Base-by-base conservation (phyloP, 768 basidiomycete species). In the Neoboletus magnificus region DNA sequence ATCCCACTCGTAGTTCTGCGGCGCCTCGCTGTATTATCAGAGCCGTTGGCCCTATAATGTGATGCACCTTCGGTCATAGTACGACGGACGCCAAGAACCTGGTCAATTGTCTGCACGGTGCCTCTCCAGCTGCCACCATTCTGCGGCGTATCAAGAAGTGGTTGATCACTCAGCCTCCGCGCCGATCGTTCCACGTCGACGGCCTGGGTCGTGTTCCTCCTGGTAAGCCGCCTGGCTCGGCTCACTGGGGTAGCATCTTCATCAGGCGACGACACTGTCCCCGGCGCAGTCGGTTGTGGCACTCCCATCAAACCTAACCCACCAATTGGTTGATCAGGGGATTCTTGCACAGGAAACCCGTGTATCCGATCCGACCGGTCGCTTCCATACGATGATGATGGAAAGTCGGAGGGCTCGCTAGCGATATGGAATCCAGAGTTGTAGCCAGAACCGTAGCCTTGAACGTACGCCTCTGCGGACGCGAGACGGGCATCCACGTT, bases 381-480 rank as follows among this genome's bases (percentile, higher is more conserved):
- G 22, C 60, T 64, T 18, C 60, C 61, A 12, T 64, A 57, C 37
- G 62, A 60, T 7, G 71, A 63, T 1, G 70, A 52, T 5, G 51
- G 50, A 37, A 61, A 64, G 2, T 50, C 9, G 6, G 48, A 1
- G 1, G 66, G 56, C 16, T 60, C 67, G 41, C 50, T 66, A 29
- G 50, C 46, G 3, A 71, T 52, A 9, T 62, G 63, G 23, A 71
- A 56, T 3, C 70, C 70, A 0, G 69, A 65, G 18, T 57, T 66
- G 35, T 74, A 75, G n/a, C 75, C 74, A 11, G 57, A 61, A 18
- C 69, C 71, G 35, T 69, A 76, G 16, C 74, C 74, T 30, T 63
- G 63, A 23, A 70, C 27, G 50, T 76, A 76, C 4, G 75, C 75
- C 13, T 65, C 64, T 1, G 75, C 70, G 12, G 74, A 76, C 2